Evolutionary conservation across 1,139 yeast species (phyloP), one percentile per base, ranked within the genome.

Genomic region (Geotrichum fermentans): DNA sequence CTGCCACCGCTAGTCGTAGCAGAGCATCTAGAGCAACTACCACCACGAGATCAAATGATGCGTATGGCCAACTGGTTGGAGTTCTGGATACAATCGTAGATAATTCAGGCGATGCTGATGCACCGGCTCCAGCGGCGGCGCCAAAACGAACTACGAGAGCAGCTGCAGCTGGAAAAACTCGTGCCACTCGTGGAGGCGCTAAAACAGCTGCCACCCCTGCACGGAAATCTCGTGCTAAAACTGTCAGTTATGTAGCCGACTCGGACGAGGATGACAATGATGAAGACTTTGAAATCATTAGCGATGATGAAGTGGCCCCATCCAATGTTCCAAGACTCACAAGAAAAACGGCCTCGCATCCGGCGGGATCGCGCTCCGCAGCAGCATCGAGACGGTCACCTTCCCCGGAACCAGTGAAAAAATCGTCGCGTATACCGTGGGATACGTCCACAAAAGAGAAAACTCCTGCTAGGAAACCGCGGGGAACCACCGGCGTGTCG

Each of bases 21-120:
- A 24, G 28, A 10, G 28, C 28, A 24, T 24, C 28, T 24, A 10
- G 8, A 6, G 28, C 28, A 6, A 24, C 28, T 6, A 6, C 28
- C 10, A 24, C 28, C 28, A 24, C 28, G 8, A 36, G 16, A 7
- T 17, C 24, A 13, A 44, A 44, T 16, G 47, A 44, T n/a, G 40
- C 21, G 20, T 37, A 34, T 29, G 47, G 47, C 4, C 41, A 44
- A 7, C 3, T 44, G 4, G 37, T 44, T 5, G 47, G 47, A 13
- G 28, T 28, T 37, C 16, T 32, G n/a, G 47, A 44, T 20, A 44
- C 47, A 4, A 36, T 44, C n/a, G 47, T 32, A 5, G 47, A 44
- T 21, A 32, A 20, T 8, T 32, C 47, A 4, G 47, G 30, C 11
- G 41, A 38, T 16, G 6, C 33, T 13, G 36, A 14, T 34, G 16